A percentile compares a stretch with the other conserved stretches of the same genome.
phyloP scores from a whole-genome alignment of 148 eudicot species.

The Nepenthes mirabilis region DNA sequence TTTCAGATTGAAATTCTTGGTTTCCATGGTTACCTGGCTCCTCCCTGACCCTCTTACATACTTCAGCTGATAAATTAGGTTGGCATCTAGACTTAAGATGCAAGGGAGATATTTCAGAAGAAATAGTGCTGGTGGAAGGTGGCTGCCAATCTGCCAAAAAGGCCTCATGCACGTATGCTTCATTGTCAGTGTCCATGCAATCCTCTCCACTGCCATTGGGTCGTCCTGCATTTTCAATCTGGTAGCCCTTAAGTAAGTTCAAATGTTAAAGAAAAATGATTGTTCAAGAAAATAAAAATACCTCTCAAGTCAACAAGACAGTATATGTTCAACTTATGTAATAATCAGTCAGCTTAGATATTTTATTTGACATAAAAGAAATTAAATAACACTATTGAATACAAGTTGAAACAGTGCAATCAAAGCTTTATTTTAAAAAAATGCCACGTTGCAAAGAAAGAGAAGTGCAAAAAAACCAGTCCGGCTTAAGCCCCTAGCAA shows the following conservation, averaged over 20 bases:
- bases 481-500: no score
- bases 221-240: conserved; percentile 31
- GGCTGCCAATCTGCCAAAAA: conserved; percentile 97
- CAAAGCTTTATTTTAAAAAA: no score
- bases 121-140: conserved; percentile 12
- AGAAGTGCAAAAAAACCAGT: no score
- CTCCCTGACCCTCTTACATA: conserved; percentile 13
- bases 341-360: no score
- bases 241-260: conserved; percentile 26
- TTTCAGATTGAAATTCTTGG: conserved; percentile 18
- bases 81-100: conserved; percentile 9
- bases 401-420: no score
- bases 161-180: conserved; percentile 89
- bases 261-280: conserved; percentile 5
- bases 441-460: no score
- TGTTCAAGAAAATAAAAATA: neutral
- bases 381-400: no score
- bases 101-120: conserved; percentile 15
- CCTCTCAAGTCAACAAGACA: neutral
- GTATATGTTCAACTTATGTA: neutral
- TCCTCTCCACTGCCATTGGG: conserved; percentile 56
- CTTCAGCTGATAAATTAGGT: conserved; percentile 12
- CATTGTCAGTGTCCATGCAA: conserved; percentile 44
- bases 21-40: conserved; percentile 16
- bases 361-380: no score